phyloP scores from a whole-genome alignment of 176 grass and related monocot species.

The Musa beccarii region DNA sequence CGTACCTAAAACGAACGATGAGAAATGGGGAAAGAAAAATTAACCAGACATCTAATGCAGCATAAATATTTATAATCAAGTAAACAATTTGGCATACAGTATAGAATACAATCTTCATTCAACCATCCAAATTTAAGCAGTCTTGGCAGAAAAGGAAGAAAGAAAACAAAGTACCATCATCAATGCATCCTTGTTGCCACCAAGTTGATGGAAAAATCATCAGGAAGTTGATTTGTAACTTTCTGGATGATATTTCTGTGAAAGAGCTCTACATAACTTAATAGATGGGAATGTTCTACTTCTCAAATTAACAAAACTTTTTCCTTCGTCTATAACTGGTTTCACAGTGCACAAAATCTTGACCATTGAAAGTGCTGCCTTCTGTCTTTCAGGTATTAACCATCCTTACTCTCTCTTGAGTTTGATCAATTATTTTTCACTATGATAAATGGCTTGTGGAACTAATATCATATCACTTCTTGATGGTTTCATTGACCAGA shows the following conservation, averaged over 20 bases:
- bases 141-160: no score
- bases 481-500: not conserved
- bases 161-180: not conserved
- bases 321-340: not conserved
- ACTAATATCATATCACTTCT: not conserved
- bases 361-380: no score
- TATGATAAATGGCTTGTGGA: not conserved
- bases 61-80: not conserved
- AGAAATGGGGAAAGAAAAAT: constrained; percentile 12
- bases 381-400: no score
- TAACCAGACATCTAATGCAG: constrained; percentile 26
- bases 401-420: no score
- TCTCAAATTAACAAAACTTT: not conserved
- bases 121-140: no score
- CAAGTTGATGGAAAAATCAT: not conserved
- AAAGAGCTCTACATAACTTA: not conserved
- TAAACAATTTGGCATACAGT: not conserved
- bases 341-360: not conserved
- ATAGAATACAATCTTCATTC: no score
- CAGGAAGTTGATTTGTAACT: not conserved
- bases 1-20: constrained; percentile 57
- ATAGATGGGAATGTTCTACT: not conserved
- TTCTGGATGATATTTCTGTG: no score
- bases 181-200: not conserved
- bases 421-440: not conserved